Evolutionary conservation across 805 yeast species (phyloP).

Genomic region (Yamadazyma endophytica): DNA sequence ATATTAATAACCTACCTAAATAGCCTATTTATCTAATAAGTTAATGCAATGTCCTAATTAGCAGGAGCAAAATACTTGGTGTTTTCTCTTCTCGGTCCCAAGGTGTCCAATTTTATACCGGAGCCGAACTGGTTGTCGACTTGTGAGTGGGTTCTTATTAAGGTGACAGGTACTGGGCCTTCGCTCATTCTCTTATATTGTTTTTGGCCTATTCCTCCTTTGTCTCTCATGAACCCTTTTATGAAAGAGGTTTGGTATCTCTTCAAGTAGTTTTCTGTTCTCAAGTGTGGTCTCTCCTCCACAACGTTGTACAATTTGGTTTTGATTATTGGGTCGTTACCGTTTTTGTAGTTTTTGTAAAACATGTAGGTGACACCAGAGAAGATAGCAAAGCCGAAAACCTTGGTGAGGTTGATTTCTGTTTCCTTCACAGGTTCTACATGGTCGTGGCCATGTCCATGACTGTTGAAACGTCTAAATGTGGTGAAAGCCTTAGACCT

Average conservation of each 20-base stretch:
- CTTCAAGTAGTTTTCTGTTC: conserved; percentile 34
- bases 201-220: conserved; percentile 43
- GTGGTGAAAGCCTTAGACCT: conserved; percentile 6
- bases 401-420: conserved; percentile 38
- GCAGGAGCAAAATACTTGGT: conserved; percentile 37
- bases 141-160: conserved; percentile 40
- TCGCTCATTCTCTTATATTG: conserved; percentile 32
- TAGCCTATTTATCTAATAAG: too few relatives aligned
- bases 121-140: conserved; percentile 39
- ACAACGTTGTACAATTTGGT: conserved; percentile 33
- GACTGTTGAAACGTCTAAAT: conserved; percentile 18
- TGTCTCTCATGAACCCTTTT: conserved; percentile 38
- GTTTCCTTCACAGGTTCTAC: conserved; percentile 20
- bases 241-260: conserved; percentile 40
- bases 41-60: too few relatives aligned
- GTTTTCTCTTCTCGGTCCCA: conserved; percentile 45
- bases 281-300: conserved; percentile 27
- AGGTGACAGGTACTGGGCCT: conserved; percentile 20
- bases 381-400: conserved; percentile 37
- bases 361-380: conserved; percentile 31
- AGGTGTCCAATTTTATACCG: conserved; percentile 38
- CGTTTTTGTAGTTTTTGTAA: conserved; percentile 26
- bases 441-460: conserved; percentile 12
- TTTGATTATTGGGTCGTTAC: conserved; percentile 33
- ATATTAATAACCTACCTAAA: too few relatives aligned